Evolutionary conservation across 2,329 filamentous ascomycete species (phyloP).

Genomic region (Gremmenia infestans): DNA sequence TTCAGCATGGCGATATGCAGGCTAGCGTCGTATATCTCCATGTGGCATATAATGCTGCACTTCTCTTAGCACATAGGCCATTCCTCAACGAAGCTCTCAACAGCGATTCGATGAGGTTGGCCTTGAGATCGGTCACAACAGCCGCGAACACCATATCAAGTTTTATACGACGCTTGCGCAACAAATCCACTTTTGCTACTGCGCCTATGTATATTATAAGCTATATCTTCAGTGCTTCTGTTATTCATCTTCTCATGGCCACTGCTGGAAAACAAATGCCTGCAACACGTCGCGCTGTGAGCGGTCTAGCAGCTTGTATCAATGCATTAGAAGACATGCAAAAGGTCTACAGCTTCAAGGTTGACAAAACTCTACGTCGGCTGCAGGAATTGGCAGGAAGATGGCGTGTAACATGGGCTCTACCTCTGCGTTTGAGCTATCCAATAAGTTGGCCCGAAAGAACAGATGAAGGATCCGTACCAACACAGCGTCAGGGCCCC

Average conservation of each 20-base stretch:
- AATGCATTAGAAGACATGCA: slow-evolving; percentile 2
- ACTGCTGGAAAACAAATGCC: slow-evolving; percentile 1
- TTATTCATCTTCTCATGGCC: slow-evolving; percentile 6
- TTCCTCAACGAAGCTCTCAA: slow-evolving; percentile 5
- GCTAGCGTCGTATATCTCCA: slow-evolving; percentile 3
- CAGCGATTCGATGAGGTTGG: neutral
- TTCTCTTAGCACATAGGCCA: slow-evolving; percentile 5
- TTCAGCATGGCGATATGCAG: neutral
- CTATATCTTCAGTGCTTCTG: neutral
- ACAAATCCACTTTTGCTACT: neutral
- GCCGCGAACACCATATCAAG: slow-evolving; percentile 2
- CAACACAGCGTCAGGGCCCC: no score
- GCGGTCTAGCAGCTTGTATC: slow-evolving; percentile 1
- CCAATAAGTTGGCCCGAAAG: neutral
- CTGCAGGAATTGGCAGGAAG: slow-evolving; percentile 3
- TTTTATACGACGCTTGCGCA: neutral
- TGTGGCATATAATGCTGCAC: slow-evolving; percentile 2
- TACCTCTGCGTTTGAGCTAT: slow-evolving; percentile 4
- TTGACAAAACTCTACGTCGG: neutral
- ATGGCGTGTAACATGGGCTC: slow-evolving; percentile 6
- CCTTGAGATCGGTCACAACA: slow-evolving; percentile 2
- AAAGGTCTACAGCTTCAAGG: neutral
- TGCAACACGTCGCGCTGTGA: slow-evolving; percentile 1
- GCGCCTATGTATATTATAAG: neutral
- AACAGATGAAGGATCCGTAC: no score